Evolutionary conservation across 257 asterid genomes (phyloP).

Genomic region (Solanum corneliomulleri): DNA sequence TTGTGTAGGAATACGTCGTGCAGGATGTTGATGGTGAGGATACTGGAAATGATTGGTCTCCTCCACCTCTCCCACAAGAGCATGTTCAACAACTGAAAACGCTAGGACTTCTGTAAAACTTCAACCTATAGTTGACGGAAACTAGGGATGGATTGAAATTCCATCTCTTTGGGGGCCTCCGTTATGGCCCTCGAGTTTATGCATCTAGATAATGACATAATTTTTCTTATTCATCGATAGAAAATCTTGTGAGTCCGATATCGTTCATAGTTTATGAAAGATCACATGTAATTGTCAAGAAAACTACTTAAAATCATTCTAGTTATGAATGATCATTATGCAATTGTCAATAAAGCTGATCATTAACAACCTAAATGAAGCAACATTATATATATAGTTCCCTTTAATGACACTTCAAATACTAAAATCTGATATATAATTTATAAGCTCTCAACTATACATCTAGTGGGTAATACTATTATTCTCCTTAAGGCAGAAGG

Average conservation of each 20-base stretch:
- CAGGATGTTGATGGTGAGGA: constrained; percentile 88
- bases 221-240: background rate
- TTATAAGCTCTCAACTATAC: background rate
- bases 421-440: background rate
- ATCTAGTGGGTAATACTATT: background rate
- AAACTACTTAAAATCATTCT: background rate
- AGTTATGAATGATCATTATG: background rate
- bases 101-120: constrained; percentile 62
- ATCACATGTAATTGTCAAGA: background rate
- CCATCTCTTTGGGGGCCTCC: background rate
- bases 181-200: background rate
- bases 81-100: constrained; percentile 81
- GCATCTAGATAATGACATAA: background rate
- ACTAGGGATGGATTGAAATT: background rate
- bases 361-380: background rate
- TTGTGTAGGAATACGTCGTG: constrained; percentile 76
- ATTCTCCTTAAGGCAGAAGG: background rate
- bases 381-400: background rate
- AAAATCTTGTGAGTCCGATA: background rate
- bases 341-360: background rate
- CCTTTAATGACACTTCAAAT: background rate
- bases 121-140: background rate
- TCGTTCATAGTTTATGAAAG: background rate
- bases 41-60: constrained; percentile 71
- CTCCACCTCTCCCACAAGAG: constrained; percentile 78